These are phyloP conservation scores for Boletus reticuloceps DNA, from an alignment of 768 basidiomycete genomes.

Conservation along the genomic window DNA sequence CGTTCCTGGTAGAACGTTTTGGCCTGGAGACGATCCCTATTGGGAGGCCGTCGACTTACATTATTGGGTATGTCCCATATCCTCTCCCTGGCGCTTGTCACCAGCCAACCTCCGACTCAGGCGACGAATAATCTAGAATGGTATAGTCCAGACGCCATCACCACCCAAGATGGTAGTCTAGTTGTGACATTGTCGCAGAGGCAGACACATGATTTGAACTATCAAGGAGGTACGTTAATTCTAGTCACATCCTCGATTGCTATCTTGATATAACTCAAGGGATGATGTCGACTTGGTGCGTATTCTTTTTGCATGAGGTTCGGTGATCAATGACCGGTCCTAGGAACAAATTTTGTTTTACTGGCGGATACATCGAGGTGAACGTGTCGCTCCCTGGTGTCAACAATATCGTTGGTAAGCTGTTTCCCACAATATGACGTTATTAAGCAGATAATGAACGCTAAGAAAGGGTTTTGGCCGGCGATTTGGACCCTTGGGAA, in stretches of 20 bases:
- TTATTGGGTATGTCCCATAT: conserved; percentile 37
- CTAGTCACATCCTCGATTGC: conserved; percentile 12
- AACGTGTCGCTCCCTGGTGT: conserved; percentile 64
- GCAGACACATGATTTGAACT: conserved; percentile 45
- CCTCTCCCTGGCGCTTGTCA: conserved; percentile 25
- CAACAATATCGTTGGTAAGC: conserved; percentile 54
- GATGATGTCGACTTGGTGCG: conserved; percentile 44
- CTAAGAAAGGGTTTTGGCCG: conserved; percentile 43
- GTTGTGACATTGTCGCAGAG: conserved; percentile 48
- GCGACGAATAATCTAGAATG: conserved; percentile 55
- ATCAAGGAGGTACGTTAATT: conserved; percentile 35
- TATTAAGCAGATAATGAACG: conserved; percentile 3
- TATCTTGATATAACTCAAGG: conserved; percentile 41
- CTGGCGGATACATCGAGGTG: conserved; percentile 72
- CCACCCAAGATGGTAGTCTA: conserved; percentile 50
- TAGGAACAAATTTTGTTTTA: conserved; percentile 91
- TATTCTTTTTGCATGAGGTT: not conserved
- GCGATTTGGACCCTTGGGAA: conserved; percentile 62
- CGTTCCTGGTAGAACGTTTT: conserved; percentile 70
- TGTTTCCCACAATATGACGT: not conserved
- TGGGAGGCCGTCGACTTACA: conserved; percentile 61
- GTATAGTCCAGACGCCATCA: conserved; percentile 51
- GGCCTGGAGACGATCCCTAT: conserved; percentile 82
- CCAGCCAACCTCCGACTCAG: conserved; percentile 27
- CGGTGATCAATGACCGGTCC: conserved; percentile 1